These are phyloP conservation scores for Apophysomyces variabilis DNA, from an alignment of 371 early-diverging fungal genomes.

Conservation along the genomic window DNA sequence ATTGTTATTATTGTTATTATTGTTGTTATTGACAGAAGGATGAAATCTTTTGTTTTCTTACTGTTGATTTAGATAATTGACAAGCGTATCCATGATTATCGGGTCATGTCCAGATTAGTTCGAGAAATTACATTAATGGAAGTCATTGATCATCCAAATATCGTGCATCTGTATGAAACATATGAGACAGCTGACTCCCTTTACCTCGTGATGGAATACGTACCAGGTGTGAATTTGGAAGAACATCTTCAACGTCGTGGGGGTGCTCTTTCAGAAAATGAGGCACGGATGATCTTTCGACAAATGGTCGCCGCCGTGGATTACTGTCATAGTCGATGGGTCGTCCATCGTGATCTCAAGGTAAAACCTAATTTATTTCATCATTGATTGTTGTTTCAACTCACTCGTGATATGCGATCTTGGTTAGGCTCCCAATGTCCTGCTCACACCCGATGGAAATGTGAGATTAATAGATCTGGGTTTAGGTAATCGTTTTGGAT, in stretches of 20 bases:
- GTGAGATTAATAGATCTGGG: constrained; percentile 83
- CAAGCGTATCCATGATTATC: constrained; percentile 79
- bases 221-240: constrained; percentile 61
- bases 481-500: constrained; percentile 72
- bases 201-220: constrained; percentile 74
- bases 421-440: constrained; percentile 58
- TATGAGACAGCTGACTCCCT: constrained; percentile 85
- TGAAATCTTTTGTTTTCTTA: too few species aligned
- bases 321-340: constrained; percentile 73
- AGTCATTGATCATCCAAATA: constrained; percentile 80
- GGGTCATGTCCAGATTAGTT: constrained; percentile 76
- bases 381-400: not conserved
- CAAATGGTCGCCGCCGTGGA: constrained; percentile 72
- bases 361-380: constrained; percentile 31
- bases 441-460: constrained; percentile 50
- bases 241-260: constrained; percentile 55
- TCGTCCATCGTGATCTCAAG: constrained; percentile 85
- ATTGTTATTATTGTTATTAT: not conserved
- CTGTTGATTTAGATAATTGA: constrained; percentile 67
- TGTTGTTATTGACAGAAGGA: too few species aligned
- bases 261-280: constrained; percentile 58
- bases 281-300: constrained; percentile 69
- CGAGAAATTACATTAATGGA: constrained; percentile 92
- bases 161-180: constrained; percentile 90
- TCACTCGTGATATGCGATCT: not conserved